A percentile compares a stretch with the other conserved stretches of the same genome.
These are phyloP conservation scores for Kwoniella sp. DNA, from an alignment of 768 basidiomycete species.

Conservation along the genomic window DNA sequence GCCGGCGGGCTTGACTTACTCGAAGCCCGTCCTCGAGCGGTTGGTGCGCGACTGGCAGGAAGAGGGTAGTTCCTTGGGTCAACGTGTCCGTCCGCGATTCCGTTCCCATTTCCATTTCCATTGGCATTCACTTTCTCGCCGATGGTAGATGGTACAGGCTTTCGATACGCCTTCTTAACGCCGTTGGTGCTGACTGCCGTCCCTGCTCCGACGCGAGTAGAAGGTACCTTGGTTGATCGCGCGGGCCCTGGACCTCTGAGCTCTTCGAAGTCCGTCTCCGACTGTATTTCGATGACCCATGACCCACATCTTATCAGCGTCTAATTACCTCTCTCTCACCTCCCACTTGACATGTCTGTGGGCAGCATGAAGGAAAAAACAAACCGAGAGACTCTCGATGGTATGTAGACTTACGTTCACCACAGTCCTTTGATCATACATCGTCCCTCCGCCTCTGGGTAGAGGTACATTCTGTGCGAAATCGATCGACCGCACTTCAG, in stretches of 20 bases:
- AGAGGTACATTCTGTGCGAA: slow-evolving; percentile 18
- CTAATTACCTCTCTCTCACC: background rate
- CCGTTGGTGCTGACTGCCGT: background rate
- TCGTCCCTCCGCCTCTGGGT: slow-evolving; percentile 14
- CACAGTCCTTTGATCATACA: slow-evolving; percentile 10
- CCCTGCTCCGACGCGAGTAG: background rate
- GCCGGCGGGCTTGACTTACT: slow-evolving; percentile 19
- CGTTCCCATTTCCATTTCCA: slow-evolving; percentile 1
- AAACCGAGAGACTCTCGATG: background rate
- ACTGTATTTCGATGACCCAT: background rate
- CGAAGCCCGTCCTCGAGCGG: slow-evolving; percentile 22
- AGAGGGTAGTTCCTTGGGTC: slow-evolving; percentile 32
- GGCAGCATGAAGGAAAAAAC: background rate
- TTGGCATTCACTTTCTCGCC: slow-evolving; percentile 8
- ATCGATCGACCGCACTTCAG: slow-evolving; percentile 21
- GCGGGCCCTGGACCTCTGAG: slow-evolving; percentile 7
- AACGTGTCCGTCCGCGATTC: background rate
- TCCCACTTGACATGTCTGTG: no score
- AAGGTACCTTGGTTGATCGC: background rate
- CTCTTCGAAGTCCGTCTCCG: slow-evolving; percentile 20
- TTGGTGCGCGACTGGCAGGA: slow-evolving; percentile 36
- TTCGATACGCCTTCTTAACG: slow-evolving; percentile 2
- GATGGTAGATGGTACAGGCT: slow-evolving; percentile 8
- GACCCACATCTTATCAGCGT: background rate
- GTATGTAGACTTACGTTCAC: slow-evolving; percentile 8